phyloP scores from a whole-genome alignment of 2,329 filamentous ascomycete genomes.

The Fusarium solani-melongenae region DNA sequence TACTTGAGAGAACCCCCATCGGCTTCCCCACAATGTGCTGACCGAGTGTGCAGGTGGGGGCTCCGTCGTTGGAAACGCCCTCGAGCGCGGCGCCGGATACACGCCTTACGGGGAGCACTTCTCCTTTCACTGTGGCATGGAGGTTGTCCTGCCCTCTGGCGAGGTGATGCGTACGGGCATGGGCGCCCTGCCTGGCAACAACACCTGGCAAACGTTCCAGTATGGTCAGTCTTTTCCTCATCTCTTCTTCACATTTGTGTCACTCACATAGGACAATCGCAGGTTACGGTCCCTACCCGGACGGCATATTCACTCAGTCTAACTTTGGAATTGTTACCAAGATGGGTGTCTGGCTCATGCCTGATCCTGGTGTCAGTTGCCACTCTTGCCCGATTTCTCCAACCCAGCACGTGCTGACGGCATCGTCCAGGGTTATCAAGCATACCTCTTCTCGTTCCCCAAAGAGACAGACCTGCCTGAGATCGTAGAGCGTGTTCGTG shows the following conservation, averaged over 20 bases:
- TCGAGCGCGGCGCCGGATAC: slow-evolving; percentile 14
- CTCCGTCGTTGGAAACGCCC: slow-evolving; percentile 12
- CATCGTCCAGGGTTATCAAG: slow-evolving; percentile 9
- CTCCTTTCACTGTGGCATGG: slow-evolving; percentile 14
- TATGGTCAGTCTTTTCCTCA: slow-evolving; percentile 7
- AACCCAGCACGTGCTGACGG: no score
- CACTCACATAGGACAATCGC: neutral
- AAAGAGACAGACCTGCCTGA: slow-evolving; percentile 6
- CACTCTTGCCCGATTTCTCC: neutral
- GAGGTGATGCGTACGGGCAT: slow-evolving; percentile 18
- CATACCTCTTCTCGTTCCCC: slow-evolving; percentile 8
- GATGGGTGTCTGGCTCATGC: slow-evolving; percentile 17
- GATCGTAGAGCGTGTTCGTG: slow-evolving; percentile 6
- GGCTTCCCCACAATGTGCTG: neutral
- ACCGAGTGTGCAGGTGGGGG: slow-evolving; percentile 1
- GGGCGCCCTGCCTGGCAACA: slow-evolving; percentile 19
- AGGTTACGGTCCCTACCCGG: slow-evolving; percentile 12
- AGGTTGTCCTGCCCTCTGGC: slow-evolving; percentile 14
- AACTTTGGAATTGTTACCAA: slow-evolving; percentile 19
- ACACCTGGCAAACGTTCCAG: slow-evolving; percentile 17
- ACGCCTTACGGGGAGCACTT: slow-evolving; percentile 17
- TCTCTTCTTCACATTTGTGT: neutral
- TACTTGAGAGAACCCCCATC: neutral
- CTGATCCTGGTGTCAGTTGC: slow-evolving; percentile 4
- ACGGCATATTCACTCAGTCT: slow-evolving; percentile 15